These are phyloP conservation scores for Aureobasidium sp. DNA, from an alignment of 2,329 filamentous ascomycete species.

Conservation along the genomic window DNA sequence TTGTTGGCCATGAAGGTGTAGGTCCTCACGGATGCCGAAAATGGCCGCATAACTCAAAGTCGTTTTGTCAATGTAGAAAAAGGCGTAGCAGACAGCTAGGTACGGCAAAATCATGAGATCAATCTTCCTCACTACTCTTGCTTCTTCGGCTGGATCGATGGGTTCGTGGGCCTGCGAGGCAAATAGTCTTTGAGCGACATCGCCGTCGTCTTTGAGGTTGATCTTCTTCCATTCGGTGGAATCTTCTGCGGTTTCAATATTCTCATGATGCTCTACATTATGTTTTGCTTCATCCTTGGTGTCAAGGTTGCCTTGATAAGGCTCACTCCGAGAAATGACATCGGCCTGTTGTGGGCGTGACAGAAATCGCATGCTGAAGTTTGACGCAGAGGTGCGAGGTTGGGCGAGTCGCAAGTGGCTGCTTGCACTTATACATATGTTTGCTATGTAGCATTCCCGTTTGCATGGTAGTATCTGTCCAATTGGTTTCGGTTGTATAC, in stretches of 20 bases:
- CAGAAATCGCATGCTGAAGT: slow-evolving; percentile 3
- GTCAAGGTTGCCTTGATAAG: neutral
- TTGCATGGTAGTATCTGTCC: neutral
- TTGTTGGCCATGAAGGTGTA: slow-evolving; percentile 50
- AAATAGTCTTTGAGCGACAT: slow-evolving; percentile 48
- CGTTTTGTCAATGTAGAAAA: slow-evolving; percentile 42
- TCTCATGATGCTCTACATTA: neutral
- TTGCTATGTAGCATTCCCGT: neutral
- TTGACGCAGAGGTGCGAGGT: neutral
- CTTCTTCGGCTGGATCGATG: slow-evolving; percentile 42
- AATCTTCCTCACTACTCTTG: slow-evolving; percentile 47
- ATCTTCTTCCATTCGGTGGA: slow-evolving; percentile 24
- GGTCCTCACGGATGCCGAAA: slow-evolving; percentile 55
- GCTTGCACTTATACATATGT: neutral
- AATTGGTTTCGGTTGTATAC: neutral
- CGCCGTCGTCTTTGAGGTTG: slow-evolving; percentile 29
- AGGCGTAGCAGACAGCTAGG: slow-evolving; percentile 31
- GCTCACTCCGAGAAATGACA: neutral
- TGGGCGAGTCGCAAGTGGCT: neutral
- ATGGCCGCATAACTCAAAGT: slow-evolving; percentile 58
- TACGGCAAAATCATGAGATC: slow-evolving; percentile 54
- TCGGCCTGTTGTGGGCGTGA: neutral
- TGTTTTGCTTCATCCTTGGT: slow-evolving; percentile 5
- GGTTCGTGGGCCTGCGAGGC: slow-evolving; percentile 39
- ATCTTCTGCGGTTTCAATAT: neutral